These are phyloP conservation scores for Candida oleophila DNA, from an alignment of 805 yeast species.

Conservation along the genomic window DNA sequence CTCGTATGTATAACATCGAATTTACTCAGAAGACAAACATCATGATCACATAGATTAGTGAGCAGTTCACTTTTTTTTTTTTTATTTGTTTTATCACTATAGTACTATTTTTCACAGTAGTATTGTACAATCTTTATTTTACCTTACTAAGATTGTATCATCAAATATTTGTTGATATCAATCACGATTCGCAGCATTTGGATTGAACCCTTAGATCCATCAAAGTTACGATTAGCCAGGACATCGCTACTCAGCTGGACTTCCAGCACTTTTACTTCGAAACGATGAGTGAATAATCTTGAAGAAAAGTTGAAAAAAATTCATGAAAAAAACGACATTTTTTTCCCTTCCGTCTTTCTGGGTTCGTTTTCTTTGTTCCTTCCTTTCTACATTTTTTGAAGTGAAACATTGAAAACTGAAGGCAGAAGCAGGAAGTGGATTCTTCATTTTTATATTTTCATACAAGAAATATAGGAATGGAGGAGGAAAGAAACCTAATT, in stretches of 20 bases:
- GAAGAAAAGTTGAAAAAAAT: not conserved
- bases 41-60: too few species aligned
- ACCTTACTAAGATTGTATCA: not conserved
- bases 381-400: not conserved
- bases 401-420: not conserved
- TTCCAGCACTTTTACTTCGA: too few species aligned
- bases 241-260: too few species aligned
- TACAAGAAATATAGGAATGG: not conserved
- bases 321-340: too few species aligned
- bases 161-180: not conserved
- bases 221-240: too few species aligned
- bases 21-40: not conserved
- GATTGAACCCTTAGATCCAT: conserved; percentile 1
- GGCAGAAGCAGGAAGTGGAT: not conserved
- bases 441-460: not conserved
- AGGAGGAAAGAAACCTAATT: not conserved
- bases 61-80: too few species aligned
- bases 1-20: conserved; percentile 72
- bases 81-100: too few species aligned
- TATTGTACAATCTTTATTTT: too few species aligned
- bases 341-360: not conserved
- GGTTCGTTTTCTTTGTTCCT: not conserved
- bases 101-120: too few species aligned
- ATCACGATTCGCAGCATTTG: conserved; percentile 1
- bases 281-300: too few species aligned